Base-by-base conservation (phyloP, 2,329 filamentous ascomycete genomes). In the Exophiala oligosperma region DNA sequence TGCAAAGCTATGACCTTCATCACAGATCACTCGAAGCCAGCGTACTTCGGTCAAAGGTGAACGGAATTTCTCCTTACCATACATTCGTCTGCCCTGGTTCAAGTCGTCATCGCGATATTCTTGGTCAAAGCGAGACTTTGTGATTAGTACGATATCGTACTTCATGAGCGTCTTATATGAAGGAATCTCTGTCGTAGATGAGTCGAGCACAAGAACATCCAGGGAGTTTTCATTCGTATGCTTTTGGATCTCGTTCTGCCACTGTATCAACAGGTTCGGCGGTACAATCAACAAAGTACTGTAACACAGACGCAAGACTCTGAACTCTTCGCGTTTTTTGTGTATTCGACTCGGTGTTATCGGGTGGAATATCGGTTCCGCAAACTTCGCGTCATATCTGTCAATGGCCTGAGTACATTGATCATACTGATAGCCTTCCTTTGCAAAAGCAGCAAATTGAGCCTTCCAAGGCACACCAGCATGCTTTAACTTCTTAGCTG, bases 11-110 rank as follows among this genome's bases (percentile, higher is more conserved):
- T 97, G 92, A 0, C 93, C 93, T 78, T 97, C 93, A 64, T 97
- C 93, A 17, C 96, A 88, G 47, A 97, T 92, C 48, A 95, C 87
- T 1, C 93, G 83, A 67, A 96, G 87, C 81, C 93, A 96, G 66
- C 91, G 91, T 2, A 97, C 73, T 6, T 83, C 74, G 40, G 85
- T 84, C 17, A 97, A 73, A 0, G 88, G 83, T 1, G 85, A 89
- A 8, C 81, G 70, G 32, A 85, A 82, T 62, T 72, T 72, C 4
- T 76, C 71, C 1, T 69, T 64, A 6, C 73, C 62, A 78, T 83
- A 57, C 78, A 72, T 4, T 75, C 3, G 73, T 70, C 23, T 78
- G 75, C 66, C 75, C 56, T 63, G 81, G 70, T 62, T 81, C 59
- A 84, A 76, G 11, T 76, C 70, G 1, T 78, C 78, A 63, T 81